Percentiles rank a stretch among this genome's conserved stretches.
Evolutionary conservation across 106 monocot genomes (phyloP).

Genomic region (Phalaenopsis equestris): DNA sequence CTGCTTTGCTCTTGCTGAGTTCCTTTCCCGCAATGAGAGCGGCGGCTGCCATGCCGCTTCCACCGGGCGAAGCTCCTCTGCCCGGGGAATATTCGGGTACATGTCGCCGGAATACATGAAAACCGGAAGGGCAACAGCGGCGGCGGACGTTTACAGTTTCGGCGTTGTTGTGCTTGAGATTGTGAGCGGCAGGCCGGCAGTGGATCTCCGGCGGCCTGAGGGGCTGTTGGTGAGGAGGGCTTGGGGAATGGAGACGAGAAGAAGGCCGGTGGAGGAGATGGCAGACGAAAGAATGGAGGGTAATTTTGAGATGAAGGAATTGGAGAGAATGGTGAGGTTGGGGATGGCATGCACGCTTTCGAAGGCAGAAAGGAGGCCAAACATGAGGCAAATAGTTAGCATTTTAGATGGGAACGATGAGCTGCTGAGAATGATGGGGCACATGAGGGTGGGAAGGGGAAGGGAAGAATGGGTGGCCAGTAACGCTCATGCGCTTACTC

Average conservation of each 20-base stretch:
- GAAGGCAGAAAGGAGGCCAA: slow-evolving; percentile 44
- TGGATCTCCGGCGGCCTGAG: slow-evolving; percentile 58
- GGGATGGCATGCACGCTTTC: slow-evolving; percentile 58
- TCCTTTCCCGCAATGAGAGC: slow-evolving; percentile 58
- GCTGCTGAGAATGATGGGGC: slow-evolving; percentile 12
- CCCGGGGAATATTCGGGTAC: slow-evolving; percentile 85
- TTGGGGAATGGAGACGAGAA: not conserved
- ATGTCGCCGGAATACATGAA: slow-evolving; percentile 91
- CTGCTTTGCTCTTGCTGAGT: slow-evolving; percentile 79
- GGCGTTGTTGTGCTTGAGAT: slow-evolving; percentile 82
- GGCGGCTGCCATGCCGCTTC: slow-evolving; percentile 16
- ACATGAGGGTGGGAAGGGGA: slow-evolving; percentile 25
- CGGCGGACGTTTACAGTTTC: slow-evolving; percentile 85
- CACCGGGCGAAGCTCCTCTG: slow-evolving; percentile 9
- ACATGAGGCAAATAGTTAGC: slow-evolving; percentile 67
- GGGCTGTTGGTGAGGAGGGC: slow-evolving; percentile 43
- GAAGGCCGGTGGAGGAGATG: slow-evolving; percentile 22
- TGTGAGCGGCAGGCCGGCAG: slow-evolving; percentile 54
- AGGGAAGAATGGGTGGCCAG: slow-evolving; percentile 44
- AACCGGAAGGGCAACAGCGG: slow-evolving; percentile 52
- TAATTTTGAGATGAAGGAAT: slow-evolving; percentile 27
- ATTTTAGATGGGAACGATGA: slow-evolving; percentile 77
- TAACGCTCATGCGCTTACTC: slow-evolving; percentile 32
- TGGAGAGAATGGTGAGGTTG: slow-evolving; percentile 43
- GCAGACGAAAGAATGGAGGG: slow-evolving; percentile 49